Evolutionary conservation across 306 rosid species (phyloP).

Genomic region (Cucumis cinereus): DNA sequence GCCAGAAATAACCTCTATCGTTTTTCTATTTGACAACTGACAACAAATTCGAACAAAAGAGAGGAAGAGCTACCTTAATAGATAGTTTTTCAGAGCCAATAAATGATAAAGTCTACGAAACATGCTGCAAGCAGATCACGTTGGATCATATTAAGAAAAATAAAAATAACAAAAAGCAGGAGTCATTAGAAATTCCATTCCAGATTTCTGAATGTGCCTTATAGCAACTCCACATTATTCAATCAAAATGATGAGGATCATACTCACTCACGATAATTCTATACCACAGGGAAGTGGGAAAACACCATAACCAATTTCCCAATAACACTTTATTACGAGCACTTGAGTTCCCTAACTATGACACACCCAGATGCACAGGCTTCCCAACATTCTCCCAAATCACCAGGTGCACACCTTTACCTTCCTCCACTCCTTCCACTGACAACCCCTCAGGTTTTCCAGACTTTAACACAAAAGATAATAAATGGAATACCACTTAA

Average conservation of each 20-base stretch:
- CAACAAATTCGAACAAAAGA: no score
- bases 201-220: background rate
- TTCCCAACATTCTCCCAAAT: background rate
- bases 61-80: no score
- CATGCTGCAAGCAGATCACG: background rate
- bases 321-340: background rate
- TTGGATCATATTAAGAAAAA: background rate
- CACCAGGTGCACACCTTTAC: background rate
- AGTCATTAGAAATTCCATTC: background rate
- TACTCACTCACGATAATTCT: background rate
- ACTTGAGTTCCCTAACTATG: background rate
- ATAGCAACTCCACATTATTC: background rate
- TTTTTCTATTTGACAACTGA: no score
- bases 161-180: background rate
- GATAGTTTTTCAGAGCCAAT: background rate
- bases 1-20: no score
- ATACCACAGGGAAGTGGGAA: background rate
- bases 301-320: no score
- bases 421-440: background rate
- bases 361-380: background rate
- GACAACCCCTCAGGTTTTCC: background rate
- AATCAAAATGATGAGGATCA: background rate
- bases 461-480: background rate
- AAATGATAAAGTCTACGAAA: background rate
- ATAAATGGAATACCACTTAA: background rate